phyloP scores from a whole-genome alignment of 805 yeast species.

The Ogataea henricii region DNA sequence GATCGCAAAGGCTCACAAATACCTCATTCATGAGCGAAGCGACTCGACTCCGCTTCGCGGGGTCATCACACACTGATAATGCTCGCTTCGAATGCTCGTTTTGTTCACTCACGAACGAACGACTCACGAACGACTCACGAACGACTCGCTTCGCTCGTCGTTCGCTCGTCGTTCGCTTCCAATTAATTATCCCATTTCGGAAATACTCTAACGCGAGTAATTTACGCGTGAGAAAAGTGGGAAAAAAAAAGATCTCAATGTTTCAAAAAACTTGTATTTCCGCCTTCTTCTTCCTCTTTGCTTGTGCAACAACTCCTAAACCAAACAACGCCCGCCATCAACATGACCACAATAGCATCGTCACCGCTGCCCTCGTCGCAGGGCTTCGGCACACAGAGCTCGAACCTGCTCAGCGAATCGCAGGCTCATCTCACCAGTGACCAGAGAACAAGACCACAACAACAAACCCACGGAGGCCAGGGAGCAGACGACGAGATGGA shows the following conservation, averaged over 20 bases:
- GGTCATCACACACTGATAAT: no score
- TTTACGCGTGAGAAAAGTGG: slow-evolving; percentile 5
- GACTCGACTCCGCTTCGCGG: no score
- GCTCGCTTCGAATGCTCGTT: no score
- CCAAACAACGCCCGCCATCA: not conserved
- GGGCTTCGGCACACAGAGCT: slow-evolving; percentile 27
- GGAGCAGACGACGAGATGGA: slow-evolving; percentile 27
- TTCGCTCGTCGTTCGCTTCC: not conserved
- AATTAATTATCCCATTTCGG: slow-evolving; percentile 6
- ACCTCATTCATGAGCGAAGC: no score
- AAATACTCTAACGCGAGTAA: slow-evolving; percentile 5
- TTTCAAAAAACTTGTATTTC: slow-evolving; percentile 2
- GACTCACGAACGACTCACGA: no score
- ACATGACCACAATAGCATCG: slow-evolving; percentile 30
- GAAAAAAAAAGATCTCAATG: slow-evolving; percentile 1
- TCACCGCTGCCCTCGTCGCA: slow-evolving; percentile 34
- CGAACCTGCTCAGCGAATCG: slow-evolving; percentile 31
- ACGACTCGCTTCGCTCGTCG: no score
- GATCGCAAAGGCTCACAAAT: no score
- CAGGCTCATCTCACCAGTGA: slow-evolving; percentile 25
- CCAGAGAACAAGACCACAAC: slow-evolving; percentile 10
- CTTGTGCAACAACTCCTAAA: no score
- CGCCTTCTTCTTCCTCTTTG: slow-evolving; percentile 1
- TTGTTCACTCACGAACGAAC: no score
- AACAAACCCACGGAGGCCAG: slow-evolving; percentile 13